Evolutionary conservation across 257 asterid genomes (phyloP), one percentile per base, ranked within the genome.

Genomic region (Datura wrightii): DNA sequence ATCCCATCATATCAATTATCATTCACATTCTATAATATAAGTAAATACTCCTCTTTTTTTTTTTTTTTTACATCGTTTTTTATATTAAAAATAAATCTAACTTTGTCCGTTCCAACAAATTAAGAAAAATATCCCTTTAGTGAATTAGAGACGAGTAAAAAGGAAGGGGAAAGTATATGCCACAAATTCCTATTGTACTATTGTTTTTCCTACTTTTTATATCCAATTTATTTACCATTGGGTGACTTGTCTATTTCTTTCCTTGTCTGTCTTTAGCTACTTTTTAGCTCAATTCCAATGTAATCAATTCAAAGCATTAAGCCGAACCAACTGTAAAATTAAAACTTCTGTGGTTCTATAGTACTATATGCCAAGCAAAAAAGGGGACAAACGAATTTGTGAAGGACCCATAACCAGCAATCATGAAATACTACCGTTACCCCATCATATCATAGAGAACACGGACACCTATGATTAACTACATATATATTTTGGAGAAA

Each of bases 291-390:
- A 14, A 31, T 52, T 52, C 42, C 31, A 50, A 52, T 14, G 19
- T 50, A 10, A 31, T 50, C 24, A 50, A 76, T 24, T 50, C 44
- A 76, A 76, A 50, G 14, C 3, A 19, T 24, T 76, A 24, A 50
- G 24, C 24, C 4, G 9, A 15, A 63, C 62, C 82, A 76, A 76
- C 82, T 78, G 63, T 78, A 52, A 76, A 48, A 78, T 31, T 31
- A 15, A 24, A 11, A 19, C 4, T 31, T 76, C 0, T 48, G 34
- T 18, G 42, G 31, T 13, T 24, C 60, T 11, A 2, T 52, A 56
- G 31, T 56, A 24, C 8, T 31, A 76, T 50, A 76, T 76, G 81
- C 62, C 60, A 76, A 76, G 44, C 31, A 1, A 24, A 74, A 76
- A 24, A 1, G 8, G 4, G 60, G 56, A 48, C 81, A 46, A 72